Evolutionary conservation across 768 basidiomycete genomes (phyloP).

Genomic region (Russula sp.): DNA sequence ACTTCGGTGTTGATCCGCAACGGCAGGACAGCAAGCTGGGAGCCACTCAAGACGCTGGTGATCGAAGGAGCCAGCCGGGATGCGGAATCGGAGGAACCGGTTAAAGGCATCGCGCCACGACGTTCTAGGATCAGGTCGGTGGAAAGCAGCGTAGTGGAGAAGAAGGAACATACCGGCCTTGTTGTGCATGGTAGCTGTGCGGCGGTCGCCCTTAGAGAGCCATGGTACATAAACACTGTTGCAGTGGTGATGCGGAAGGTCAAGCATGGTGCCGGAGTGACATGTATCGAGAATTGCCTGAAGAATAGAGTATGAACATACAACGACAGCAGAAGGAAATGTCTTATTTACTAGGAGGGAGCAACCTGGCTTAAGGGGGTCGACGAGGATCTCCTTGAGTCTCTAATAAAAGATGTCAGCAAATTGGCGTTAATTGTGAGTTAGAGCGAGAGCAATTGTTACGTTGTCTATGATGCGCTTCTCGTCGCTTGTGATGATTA

Average conservation of each 20-base stretch:
- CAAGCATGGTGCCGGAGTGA: slow-evolving; percentile 27
- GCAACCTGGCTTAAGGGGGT: slow-evolving; percentile 19
- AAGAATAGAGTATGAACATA: background rate
- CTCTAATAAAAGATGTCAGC: slow-evolving; percentile 10
- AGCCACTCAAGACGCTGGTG: background rate
- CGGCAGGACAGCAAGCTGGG: background rate
- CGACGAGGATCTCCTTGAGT: slow-evolving; percentile 9
- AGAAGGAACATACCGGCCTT: slow-evolving; percentile 10
- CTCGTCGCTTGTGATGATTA: slow-evolving; percentile 14
- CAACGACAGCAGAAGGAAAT: background rate
- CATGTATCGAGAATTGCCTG: slow-evolving; percentile 27
- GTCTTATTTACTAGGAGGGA: slow-evolving; percentile 15
- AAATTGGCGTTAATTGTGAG: background rate
- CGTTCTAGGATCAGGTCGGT: background rate
- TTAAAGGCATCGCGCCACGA: background rate
- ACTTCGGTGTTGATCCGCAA: background rate
- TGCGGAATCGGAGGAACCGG: background rate
- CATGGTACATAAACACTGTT: slow-evolving; percentile 26
- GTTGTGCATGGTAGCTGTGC: slow-evolving; percentile 17
- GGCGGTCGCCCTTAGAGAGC: slow-evolving; percentile 24
- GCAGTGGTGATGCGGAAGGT: slow-evolving; percentile 26
- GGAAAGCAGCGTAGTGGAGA: background rate
- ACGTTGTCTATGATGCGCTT: slow-evolving; percentile 27
- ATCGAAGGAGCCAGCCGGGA: background rate
- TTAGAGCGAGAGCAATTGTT: background rate